Evolutionary conservation across 139 green algal genomes (phyloP), one percentile per base, ranked within the genome.

Genomic region (Haematococcus lacustris): DNA sequence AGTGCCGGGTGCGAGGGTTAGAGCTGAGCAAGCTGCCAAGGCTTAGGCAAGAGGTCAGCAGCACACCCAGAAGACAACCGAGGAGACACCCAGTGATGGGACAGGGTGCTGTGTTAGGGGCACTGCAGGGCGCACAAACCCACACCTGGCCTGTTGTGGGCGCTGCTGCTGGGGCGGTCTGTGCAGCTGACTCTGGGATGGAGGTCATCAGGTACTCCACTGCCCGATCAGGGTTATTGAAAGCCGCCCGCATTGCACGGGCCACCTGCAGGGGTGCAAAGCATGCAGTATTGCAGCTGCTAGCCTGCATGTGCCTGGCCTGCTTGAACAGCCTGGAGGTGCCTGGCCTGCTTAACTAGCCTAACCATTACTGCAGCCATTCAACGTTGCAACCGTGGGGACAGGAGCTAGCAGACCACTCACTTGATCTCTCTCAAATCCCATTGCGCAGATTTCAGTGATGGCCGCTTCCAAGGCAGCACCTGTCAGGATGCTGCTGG

Each of bases 171-270:
- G 53, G 23, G 4, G 23, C 53, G 30, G 53, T 21, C 17, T 64
- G 17, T 30, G 63, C 66, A 26, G 75, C 72, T 34, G 62, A 66
- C 60, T 43, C 79, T 34, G 59, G 78, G 68, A 98, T 97, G 53
- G 4, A 60, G 6, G 28, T 28, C 39, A 38, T 97, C 13, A 98
- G 83, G 78, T 98, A 99, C 86, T 99, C 95, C n/a, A 99, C 95
- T 23, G 95, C 95, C 7, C 95, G 83, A 51, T 99, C 95, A 21
- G 95, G 94, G 88, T 99, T 99, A 88, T 99, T 98, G 88, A 94
- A 99, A 13, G 95, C 95, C 2, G 95, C 95, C 2, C 92, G 86
- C 88, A 99, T 92, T 0, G 95, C 95, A 3, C 82, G 78, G 47
- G 88, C 64, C 9, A 96, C 89, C 63, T 96, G 73, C 34, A 85